Percentiles rank a stretch among this genome's conserved stretches.
Conservation (phyloP, 2,329 filamentous ascomycete genomes). For the Xylaria digitata region DNA sequence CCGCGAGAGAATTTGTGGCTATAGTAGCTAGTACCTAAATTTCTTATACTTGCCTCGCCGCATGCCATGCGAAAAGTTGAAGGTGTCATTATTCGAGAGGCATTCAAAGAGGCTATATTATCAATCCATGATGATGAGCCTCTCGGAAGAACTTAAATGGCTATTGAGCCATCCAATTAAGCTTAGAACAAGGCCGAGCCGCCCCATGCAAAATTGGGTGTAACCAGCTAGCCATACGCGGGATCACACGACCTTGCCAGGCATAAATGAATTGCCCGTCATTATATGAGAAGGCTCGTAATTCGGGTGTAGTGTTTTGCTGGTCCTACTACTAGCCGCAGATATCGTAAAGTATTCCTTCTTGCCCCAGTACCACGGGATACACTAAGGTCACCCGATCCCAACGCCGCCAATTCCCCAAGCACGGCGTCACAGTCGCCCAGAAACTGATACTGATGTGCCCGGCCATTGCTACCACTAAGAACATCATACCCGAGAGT, state of each 20-base stretch:
- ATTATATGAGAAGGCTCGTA: too few relatives aligned
- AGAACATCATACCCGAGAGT: conserved; percentile 68
- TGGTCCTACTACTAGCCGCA: too few relatives aligned
- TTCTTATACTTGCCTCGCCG: background rate
- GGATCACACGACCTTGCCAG: conserved; percentile 35
- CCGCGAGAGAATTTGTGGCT: background rate
- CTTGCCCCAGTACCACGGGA: conserved; percentile 16
- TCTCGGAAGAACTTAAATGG: background rate
- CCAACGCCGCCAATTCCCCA: conserved; percentile 54
- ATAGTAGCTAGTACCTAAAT: too few relatives aligned
- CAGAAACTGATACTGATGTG: conserved; percentile 66
- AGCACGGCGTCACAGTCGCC: conserved; percentile 53
- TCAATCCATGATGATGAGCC: conserved; percentile 29
- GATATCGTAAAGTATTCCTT: background rate
- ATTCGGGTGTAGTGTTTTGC: too few relatives aligned
- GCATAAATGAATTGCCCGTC: too few relatives aligned
- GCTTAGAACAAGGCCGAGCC: conserved; percentile 13
- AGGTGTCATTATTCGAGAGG: background rate
- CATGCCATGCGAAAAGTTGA: background rate
- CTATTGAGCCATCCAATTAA: background rate
- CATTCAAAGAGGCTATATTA: background rate
- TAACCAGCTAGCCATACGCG: conserved; percentile 8
- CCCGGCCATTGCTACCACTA: conserved; percentile 56
- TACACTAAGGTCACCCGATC: conserved; percentile 51
- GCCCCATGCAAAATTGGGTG: background rate